Evolutionary conservation across 768 basidiomycete genomes (phyloP), one percentile per base, ranked within the genome.

Genomic region (Xerocomus potaroensis): DNA sequence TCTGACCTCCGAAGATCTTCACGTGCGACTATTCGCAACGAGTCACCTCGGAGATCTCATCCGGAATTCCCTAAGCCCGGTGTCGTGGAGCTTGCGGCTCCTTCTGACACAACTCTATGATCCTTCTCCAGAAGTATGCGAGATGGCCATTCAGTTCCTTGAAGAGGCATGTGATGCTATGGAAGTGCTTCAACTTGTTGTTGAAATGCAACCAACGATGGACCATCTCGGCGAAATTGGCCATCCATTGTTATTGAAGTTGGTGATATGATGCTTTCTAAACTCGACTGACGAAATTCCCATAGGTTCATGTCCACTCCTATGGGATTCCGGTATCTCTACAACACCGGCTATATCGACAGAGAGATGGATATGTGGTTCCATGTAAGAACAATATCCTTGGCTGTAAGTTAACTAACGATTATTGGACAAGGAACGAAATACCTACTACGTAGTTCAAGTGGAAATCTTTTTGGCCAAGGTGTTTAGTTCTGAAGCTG

Each of bases 311-410:
- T 98, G 76, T 94, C 93, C 9, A 95, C 91, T 6, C 78, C 91
- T 0, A 81, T 88, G 52, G 96, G 96, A 3, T 98, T 98, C 64
- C 78, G 83, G 5, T 98, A 94, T 65, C 76, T 99, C 4, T 88
- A 88, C 58, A 87, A 91, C 55, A 85, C 90, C 12, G 86, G 87
- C 4, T 97, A 97, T 59, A 94, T 99, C 48, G 87, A 92, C 58
- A 78, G 87, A 37, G 93, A 97, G 65, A 89, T 99, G 79, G 92
- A 98, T 52, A 79, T 82, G 54, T 99, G 96, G 96, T 91, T 95
- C 59, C 83, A 91, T 63, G 95, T 94, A 59, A 57, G 86, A 61
- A 23, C 1, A 21, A 14, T 43, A 18, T 16, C 27, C 16, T 24
- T 12, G 6, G 15, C 23, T 30, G n/a, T 36, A 16, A n/a, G 16